Conservation (phyloP, 164 flowering plant genomes). For the Liquidambar formosana region DNA sequence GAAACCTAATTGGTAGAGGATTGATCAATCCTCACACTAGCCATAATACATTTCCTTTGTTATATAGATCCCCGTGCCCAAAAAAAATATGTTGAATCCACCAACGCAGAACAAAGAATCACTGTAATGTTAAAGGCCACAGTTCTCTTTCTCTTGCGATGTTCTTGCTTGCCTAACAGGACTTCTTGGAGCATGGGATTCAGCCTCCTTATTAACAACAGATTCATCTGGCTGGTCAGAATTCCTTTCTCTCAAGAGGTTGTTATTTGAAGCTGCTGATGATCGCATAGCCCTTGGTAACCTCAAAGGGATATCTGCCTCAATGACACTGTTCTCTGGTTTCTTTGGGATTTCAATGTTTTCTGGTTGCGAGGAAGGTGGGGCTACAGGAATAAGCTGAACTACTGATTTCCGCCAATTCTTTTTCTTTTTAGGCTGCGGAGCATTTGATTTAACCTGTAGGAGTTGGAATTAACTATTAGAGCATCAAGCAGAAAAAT, state of each 20-base stretch:
- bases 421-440: conserved; percentile 66
- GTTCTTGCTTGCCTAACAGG: conserved; percentile 42
- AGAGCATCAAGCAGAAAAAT: not conserved
- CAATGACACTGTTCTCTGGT: conserved; percentile 28
- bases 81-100: too few relatives aligned
- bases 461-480: not conserved
- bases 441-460: conserved; percentile 66
- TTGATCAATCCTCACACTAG: too few relatives aligned
- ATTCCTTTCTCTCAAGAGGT: conserved; percentile 69
- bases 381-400: conserved; percentile 64
- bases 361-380: conserved; percentile 32
- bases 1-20: too few relatives aligned
- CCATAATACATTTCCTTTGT: too few relatives aligned
- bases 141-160: conserved; percentile 74
- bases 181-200: conserved; percentile 29
- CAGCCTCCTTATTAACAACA: conserved; percentile 35
- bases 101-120: too few relatives aligned
- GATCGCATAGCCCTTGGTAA: conserved; percentile 82
- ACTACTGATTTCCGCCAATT: conserved; percentile 68
- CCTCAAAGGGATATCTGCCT: conserved; percentile 48
- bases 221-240: conserved; percentile 42
- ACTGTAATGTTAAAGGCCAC: too few relatives aligned
- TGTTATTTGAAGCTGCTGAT: conserved; percentile 41
- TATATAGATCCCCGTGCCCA: too few relatives aligned
- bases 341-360: conserved; percentile 26